Percentiles rank a stretch among this genome's conserved stretches.
phyloP scores from a whole-genome alignment of 345 rosid species.

The Rhizophora apiculata region DNA sequence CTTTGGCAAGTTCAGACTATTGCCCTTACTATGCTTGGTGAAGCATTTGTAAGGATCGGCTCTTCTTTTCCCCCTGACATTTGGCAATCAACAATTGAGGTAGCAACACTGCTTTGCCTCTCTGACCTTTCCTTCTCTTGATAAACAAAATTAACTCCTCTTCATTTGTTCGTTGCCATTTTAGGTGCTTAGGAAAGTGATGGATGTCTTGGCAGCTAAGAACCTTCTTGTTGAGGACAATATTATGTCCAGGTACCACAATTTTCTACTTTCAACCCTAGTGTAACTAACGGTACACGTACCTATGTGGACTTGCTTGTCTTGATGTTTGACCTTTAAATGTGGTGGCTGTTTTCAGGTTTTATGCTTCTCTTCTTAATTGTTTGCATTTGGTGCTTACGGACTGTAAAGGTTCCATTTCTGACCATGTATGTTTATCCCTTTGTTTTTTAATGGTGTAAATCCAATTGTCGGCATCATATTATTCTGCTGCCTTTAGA shows the following conservation, averaged over 20 bases:
- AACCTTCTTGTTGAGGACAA: conserved; percentile 54
- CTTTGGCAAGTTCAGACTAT: conserved; percentile 64
- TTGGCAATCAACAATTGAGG: conserved; percentile 72
- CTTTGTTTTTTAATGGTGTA: conserved; percentile 9
- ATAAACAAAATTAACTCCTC: neutral
- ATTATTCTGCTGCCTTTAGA: conserved; percentile 3
- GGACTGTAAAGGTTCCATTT: conserved; percentile 59
- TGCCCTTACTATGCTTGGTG: conserved; percentile 63
- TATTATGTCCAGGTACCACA: conserved; percentile 57
- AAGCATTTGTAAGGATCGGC: conserved; percentile 48
- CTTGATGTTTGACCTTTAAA: neutral
- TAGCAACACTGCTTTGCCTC: conserved; percentile 7
- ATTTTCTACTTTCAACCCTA: neutral
- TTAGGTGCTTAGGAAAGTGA: conserved; percentile 76
- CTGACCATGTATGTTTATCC: conserved; percentile 67
- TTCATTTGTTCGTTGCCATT: conserved; percentile 14
- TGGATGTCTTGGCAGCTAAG: conserved; percentile 67
- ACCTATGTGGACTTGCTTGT: neutral
- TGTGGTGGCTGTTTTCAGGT: conserved; percentile 32
- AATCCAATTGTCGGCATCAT: conserved; percentile 2
- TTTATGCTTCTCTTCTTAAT: conserved; percentile 73
- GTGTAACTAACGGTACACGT: neutral
- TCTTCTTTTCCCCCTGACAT: conserved; percentile 52
- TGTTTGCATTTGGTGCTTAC: conserved; percentile 72
- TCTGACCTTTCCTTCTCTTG: neutral